phyloP scores from a whole-genome alignment of 305 asterid species.

The Rubia tinctorum region DNA sequence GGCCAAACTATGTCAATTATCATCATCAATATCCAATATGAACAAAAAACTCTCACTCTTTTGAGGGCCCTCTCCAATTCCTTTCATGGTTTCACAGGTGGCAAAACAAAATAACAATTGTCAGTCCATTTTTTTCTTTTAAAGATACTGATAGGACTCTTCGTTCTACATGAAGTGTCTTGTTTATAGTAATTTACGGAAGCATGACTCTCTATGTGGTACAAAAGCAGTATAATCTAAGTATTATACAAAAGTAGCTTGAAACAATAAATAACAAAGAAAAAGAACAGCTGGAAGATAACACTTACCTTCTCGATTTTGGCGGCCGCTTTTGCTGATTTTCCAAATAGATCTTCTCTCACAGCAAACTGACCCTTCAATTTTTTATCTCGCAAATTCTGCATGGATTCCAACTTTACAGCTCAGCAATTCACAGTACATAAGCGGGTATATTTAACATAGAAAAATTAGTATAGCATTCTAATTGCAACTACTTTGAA shows the following conservation, averaged over 20 bases:
- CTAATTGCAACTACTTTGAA: neutral
- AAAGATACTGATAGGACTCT: neutral
- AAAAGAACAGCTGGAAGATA: neutral
- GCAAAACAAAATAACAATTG: neutral
- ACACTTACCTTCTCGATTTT: constrained; percentile 78
- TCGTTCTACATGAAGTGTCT: neutral
- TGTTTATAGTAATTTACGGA: too few relatives aligned
- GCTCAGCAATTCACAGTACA: constrained; percentile 8
- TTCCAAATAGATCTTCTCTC: constrained; percentile 69
- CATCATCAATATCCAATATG: neutral
- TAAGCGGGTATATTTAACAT: neutral
- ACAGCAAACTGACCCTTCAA: constrained; percentile 75
- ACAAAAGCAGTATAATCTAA: neutral
- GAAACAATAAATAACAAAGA: neutral
- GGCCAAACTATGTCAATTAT: neutral
- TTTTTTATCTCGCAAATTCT: constrained; percentile 80
- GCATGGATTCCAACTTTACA: constrained; percentile 18
- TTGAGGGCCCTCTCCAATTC: neutral
- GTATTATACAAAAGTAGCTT: too few relatives aligned
- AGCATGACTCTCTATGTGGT: neutral
- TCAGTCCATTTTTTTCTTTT: neutral
- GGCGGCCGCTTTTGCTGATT: constrained; percentile 85
- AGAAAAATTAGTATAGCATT: too few relatives aligned
- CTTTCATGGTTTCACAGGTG: neutral
- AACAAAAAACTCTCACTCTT: neutral